Base-by-base conservation (phyloP, 495 filamentous ascomycete species). In the Physcia stellaris region DNA sequence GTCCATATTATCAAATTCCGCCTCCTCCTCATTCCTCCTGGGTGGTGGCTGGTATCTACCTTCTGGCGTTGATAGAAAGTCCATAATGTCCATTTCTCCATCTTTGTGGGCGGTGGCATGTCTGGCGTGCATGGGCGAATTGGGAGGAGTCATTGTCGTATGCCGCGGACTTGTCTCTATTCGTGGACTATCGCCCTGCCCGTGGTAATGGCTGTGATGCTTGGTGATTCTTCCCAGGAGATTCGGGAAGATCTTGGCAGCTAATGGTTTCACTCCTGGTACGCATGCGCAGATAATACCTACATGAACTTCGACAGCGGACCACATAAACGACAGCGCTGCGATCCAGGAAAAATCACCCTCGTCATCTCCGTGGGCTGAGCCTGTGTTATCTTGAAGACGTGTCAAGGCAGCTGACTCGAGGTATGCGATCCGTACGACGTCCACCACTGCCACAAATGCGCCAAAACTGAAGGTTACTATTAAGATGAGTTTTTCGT, bases 251-350 rank as follows among this genome's bases (percentile, higher is more conserved):
- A 90, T 70, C 7, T 73, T 72, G 30, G 82, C 72, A 39, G 85
- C 75, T 13, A 95, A 65, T 11, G 87, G 87, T 50, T 94, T 95
- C 45, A 94, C 61, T 15, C 80, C 87, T 11, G 86, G 87, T 20
- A 93, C 78, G 48, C 85, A 94, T 33, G 76, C 86, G 42, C 83
- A 90, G 29, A 87, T 79, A 39, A 94, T 82, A 6, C 86, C 50
- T 4, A 53, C 50, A 12, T 93, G 86, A 55, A 94, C 84, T 56
- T 94, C 86, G 42, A 95, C 72, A 6, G 77, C 82, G 13, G 81
- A 87, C 86, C 86, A 95, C 79, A 94, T 86, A 53, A 92, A 82
- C 0, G 84, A 80, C 2, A 84, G 55, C 3, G 85, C 82, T 3
- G 79, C 86, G 56, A 86, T 83, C 79, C 74, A 80, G 34, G 67